Evolutionary conservation across 306 rosid species (phyloP).

Genomic region (Gynostemma pentaphyllum): DNA sequence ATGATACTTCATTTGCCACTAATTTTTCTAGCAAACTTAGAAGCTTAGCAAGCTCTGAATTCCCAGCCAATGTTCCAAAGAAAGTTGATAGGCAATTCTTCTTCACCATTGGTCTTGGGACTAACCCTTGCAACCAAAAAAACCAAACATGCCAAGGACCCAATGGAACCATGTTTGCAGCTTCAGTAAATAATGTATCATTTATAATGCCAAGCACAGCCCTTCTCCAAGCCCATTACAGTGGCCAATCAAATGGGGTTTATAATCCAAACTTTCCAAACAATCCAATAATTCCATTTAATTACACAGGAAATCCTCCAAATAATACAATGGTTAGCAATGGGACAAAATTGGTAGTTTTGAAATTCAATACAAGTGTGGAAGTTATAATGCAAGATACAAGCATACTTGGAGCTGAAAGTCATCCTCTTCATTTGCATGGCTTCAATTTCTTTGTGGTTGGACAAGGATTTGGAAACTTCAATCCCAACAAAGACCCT

Average conservation of each 20-base stretch:
- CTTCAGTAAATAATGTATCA: neutral
- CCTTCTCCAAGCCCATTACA: neutral
- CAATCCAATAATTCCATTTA: neutral
- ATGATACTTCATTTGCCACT: neutral
- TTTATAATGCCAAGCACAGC: neutral
- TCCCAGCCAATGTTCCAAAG: neutral
- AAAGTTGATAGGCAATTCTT: neutral
- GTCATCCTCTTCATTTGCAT: too few relatives aligned
- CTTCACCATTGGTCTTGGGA: neutral
- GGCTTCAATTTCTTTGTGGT: neutral
- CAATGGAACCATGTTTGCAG: neutral
- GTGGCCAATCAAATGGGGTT: neutral
- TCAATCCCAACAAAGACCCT: neutral
- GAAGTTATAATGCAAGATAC: neutral
- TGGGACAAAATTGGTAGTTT: neutral
- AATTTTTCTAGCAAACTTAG: neutral
- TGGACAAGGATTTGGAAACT: neutral
- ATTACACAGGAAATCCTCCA: neutral
- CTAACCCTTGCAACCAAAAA: neutral
- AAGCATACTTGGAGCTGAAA: neutral
- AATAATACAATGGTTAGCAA: neutral
- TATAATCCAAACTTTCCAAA: neutral
- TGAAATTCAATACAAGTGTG: neutral
- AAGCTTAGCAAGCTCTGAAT: neutral
- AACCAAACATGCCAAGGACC: neutral